Conservation (phyloP, 2,329 filamentous ascomycete species). For the Fusarium sambucinum region DNA sequence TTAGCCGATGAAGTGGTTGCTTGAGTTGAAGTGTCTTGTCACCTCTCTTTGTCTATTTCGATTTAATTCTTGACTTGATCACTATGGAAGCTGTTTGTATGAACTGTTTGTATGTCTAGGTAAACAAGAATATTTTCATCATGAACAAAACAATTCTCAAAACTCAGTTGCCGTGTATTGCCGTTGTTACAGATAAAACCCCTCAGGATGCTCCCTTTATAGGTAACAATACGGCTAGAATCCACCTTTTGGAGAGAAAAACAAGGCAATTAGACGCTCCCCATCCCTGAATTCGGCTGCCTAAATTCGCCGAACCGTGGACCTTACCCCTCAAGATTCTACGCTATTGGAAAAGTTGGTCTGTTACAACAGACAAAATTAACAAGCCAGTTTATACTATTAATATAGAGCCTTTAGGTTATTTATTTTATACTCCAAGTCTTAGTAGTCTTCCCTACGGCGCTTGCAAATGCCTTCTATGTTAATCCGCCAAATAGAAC, state of each 20-base stretch:
- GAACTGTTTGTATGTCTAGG: background rate
- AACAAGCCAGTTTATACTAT: background rate
- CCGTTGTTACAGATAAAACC: background rate
- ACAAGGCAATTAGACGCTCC: background rate
- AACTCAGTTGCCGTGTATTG: background rate
- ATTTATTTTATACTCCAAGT: background rate
- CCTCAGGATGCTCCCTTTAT: background rate
- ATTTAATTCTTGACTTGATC: background rate
- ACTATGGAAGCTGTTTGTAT: background rate
- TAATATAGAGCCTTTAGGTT: background rate
- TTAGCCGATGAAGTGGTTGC: background rate
- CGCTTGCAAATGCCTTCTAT: slow-evolving; percentile 23
- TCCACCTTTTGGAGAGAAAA: background rate
- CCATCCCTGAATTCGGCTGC: slow-evolving; percentile 18
- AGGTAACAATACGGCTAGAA: slow-evolving; percentile 6
- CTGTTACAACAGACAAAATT: background rate
- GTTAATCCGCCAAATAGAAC: slow-evolving; percentile 9
- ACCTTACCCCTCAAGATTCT: background rate
- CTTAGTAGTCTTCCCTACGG: background rate
- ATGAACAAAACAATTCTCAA: background rate
- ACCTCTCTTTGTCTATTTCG: background rate
- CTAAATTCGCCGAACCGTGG: slow-evolving; percentile 2
- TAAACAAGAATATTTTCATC: background rate
- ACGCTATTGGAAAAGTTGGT: background rate
- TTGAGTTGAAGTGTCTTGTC: background rate